Evolutionary conservation across 2,329 filamentous ascomycete genomes (phyloP), one percentile per base, ranked within the genome.

Genomic region (Hymenoscyphus occultus): DNA sequence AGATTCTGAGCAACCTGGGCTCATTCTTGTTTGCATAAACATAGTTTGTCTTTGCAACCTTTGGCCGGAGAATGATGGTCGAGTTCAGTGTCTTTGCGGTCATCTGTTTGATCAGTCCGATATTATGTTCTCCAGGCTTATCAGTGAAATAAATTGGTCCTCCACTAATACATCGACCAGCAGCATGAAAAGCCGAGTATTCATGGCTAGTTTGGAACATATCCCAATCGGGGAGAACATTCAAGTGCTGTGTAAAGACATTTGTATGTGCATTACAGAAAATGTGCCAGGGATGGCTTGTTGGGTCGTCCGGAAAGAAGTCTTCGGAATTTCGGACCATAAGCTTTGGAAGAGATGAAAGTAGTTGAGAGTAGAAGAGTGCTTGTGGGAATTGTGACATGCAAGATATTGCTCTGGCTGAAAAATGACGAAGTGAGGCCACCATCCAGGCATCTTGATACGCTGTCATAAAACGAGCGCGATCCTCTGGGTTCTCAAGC

Each of bases 121-220:
- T 19, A 14, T 69, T 42, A 35, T 68, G 67, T 2, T 68, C 32
- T 2, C 42, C 22, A 10, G 67, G 66, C 10, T 28, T 56, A 10
- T 69, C 67, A 10, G 67, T 68, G 48, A 69, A 62, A 62, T 64
- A 66, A n/a, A 68, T 63, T 12, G 67, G 64, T 10, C 65, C 63
- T 1, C 67, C 67, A 7, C 65, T 67, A 35, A 68, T 61, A 56
- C 58, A 59, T 19, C 67, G 60, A 2, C 65, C 63, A 5, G 67
- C 65, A 5, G 60, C 65, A 22, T 68, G 63, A 32, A 67, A 68
- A 14, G 42, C 54, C 2, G 65, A 61, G 59, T 64, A 65, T 32
- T 60, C 35, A 16, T 62, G 62, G n/a, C 56, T 60, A 10, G 67
- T 67, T 39, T 68, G 67, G 10, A 68, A 68, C 65, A 68, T 68